Evolutionary conservation across 2,329 filamentous ascomycete genomes (phyloP).

Genomic region (Pseudovirgaria hyperparasitica): DNA sequence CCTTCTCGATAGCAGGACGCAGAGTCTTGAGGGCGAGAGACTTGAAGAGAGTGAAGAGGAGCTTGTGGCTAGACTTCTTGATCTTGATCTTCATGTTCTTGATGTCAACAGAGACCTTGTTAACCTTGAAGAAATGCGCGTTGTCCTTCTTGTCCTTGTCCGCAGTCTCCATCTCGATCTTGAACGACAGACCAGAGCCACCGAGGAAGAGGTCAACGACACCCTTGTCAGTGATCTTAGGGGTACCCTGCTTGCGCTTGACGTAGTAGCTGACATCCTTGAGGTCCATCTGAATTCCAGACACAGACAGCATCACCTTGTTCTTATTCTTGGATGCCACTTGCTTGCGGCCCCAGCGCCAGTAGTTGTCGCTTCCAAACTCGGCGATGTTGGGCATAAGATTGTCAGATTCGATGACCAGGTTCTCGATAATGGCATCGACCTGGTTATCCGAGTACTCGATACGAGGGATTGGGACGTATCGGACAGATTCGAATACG

Average conservation of each 20-base stretch:
- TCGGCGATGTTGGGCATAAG: conserved; percentile 88
- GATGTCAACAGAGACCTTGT: conserved; percentile 73
- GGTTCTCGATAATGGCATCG: conserved; percentile 84
- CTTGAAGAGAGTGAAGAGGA: conserved; percentile 78
- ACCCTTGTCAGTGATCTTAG: conserved; percentile 73
- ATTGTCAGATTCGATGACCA: conserved; percentile 93
- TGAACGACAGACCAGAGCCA: conserved; percentile 81
- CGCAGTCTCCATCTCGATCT: conserved; percentile 73
- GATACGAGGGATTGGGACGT: conserved; percentile 86
- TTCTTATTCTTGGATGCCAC: conserved; percentile 71
- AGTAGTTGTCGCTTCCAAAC: conserved; percentile 83
- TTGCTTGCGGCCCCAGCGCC: conserved; percentile 87
- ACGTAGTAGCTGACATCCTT: conserved; percentile 73
- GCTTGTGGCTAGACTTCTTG: conserved; percentile 89
- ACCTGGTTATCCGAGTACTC: conserved; percentile 77
- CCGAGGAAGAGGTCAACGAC: conserved; percentile 79
- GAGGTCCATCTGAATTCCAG: conserved; percentile 86
- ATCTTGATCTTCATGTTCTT: conserved; percentile 77
- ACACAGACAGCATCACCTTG: conserved; percentile 71
- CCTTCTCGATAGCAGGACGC: conserved; percentile 73
- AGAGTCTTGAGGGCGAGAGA: conserved; percentile 74
- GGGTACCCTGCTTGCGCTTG: conserved; percentile 90
- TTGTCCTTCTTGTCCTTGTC: conserved; percentile 62
- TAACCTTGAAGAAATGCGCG: conserved; percentile 87
- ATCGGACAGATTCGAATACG: conserved; percentile 72